These are phyloP conservation scores for Tulasnella sp. DNA, from an alignment of 768 basidiomycete species.

Conservation along the genomic window DNA sequence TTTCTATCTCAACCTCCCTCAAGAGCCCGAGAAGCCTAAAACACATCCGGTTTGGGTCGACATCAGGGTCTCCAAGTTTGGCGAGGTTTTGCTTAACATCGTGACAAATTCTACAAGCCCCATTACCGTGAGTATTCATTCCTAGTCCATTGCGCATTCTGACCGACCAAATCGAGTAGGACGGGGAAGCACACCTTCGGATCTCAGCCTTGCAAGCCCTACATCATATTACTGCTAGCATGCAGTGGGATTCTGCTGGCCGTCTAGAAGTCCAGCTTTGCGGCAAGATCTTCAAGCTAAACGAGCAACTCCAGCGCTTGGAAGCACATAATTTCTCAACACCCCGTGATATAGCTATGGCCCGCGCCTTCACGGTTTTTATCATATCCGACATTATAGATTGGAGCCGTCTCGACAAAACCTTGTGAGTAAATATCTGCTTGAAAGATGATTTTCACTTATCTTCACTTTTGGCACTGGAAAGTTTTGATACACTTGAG, in stretches of 20 bases:
- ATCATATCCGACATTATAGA: background rate
- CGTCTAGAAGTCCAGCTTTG: background rate
- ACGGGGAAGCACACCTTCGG: background rate
- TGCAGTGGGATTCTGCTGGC: background rate
- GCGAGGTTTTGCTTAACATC: background rate
- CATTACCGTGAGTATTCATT: background rate
- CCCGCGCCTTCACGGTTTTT: background rate
- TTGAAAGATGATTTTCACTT: background rate
- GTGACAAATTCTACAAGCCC: background rate
- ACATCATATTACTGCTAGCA: background rate
- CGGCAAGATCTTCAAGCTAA: background rate
- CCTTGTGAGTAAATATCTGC: background rate
- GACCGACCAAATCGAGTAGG: background rate
- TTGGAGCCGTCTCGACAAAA: background rate
- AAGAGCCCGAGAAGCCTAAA: background rate
- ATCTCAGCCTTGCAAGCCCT: background rate
- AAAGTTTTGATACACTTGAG: background rate
- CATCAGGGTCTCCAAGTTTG: background rate
- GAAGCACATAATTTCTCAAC: background rate
- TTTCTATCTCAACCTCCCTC: background rate
- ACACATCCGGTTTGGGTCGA: background rate
- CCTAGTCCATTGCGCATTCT: background rate
- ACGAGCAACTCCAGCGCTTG: slow-evolving; percentile 1
- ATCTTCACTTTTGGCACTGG: background rate
- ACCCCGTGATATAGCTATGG: background rate